phyloP scores from a whole-genome alignment of 2,329 filamentous ascomycete species.

The Daldinia sp. region DNA sequence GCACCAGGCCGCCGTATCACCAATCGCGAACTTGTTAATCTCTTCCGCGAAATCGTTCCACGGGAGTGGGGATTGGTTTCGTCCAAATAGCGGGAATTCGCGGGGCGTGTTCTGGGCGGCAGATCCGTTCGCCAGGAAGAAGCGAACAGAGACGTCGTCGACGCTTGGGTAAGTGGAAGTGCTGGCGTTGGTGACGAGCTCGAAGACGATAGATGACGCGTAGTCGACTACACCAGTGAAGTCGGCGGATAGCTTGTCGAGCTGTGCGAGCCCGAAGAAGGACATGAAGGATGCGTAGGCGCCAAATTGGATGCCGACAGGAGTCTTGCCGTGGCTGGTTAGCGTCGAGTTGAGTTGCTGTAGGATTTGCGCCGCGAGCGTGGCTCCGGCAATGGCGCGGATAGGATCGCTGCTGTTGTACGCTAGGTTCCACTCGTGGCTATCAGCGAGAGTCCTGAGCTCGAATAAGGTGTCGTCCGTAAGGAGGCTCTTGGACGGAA shows the following conservation, averaged over 20 bases:
- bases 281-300: conserved; percentile 69
- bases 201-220: conserved; percentile 81
- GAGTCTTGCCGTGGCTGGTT: conserved; percentile 47
- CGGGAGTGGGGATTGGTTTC: conserved; percentile 61
- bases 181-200: conserved; percentile 67
- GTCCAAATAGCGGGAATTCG: conserved; percentile 68
- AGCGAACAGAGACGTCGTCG: conserved; percentile 64
- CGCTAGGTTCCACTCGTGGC: conserved; percentile 82
- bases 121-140: conserved; percentile 68
- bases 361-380: conserved; percentile 64
- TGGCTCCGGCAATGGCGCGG: conserved; percentile 65
- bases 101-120: conserved; percentile 60
- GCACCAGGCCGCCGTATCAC: conserved; percentile 76
- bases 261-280: conserved; percentile 67
- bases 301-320: conserved; percentile 65
- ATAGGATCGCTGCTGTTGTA: conserved; percentile 78
- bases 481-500: conserved; percentile 67
- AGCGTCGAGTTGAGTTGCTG: conserved; percentile 62
- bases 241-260: conserved; percentile 60
- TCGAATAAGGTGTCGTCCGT: conserved; percentile 66
- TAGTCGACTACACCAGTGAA: conserved; percentile 87
- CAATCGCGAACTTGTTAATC: conserved; percentile 73
- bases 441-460: conserved; percentile 77
- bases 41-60: conserved; percentile 73
- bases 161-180: conserved; percentile 56